Evolutionary conservation across 352 stramenopile species (phyloP), one percentile per base, ranked within the genome.

Genomic region (Elongisporangium anandrum): DNA sequence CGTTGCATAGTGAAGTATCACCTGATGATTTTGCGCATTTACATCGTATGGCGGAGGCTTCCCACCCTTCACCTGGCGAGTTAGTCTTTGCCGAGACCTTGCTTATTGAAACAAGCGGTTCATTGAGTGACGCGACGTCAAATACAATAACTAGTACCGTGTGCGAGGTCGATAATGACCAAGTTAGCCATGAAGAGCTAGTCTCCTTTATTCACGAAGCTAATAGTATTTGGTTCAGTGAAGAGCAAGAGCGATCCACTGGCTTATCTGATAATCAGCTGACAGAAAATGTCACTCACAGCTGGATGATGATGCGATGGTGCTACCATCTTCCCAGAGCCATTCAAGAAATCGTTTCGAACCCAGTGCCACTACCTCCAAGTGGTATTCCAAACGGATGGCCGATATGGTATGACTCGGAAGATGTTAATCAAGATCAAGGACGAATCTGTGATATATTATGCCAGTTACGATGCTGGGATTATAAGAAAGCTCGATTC

Each of bases 251-350:
- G 16, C 20, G 34, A 45, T 12, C 34, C 4, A 45, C 34, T 45
- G 34, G 34, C 10, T 45, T 45, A 17, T 45, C 34, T 45, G 34
- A 45, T 45, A 45, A 9, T 45, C 34, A 45, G 34, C 16, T 45
- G 34, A 17, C 34, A 49, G 68, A 74, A 26, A 84, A 81, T 23
- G 73, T 73, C 55, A 93, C 81, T 0, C 70, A 72, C 21, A 79
- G 81, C 20, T 94, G 81, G 78, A 87, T 94, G 81, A 70, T 66
- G 26, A 85, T 94, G 76, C 82, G 76, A 21, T 94, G 85, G 85
- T 84, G 75, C 29, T 94, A 94, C 52, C 78, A 88, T 34, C 61
- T 93, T 20, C 83, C 85, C 38, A 73, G 85, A 57, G 72, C 61
- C 50, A 63, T 94, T 29, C 56, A 58, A 29, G 72, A 75, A 50